These are phyloP conservation scores for Tubosaeta sp. DNA, from an alignment of 768 basidiomycete species.

Conservation along the genomic window DNA sequence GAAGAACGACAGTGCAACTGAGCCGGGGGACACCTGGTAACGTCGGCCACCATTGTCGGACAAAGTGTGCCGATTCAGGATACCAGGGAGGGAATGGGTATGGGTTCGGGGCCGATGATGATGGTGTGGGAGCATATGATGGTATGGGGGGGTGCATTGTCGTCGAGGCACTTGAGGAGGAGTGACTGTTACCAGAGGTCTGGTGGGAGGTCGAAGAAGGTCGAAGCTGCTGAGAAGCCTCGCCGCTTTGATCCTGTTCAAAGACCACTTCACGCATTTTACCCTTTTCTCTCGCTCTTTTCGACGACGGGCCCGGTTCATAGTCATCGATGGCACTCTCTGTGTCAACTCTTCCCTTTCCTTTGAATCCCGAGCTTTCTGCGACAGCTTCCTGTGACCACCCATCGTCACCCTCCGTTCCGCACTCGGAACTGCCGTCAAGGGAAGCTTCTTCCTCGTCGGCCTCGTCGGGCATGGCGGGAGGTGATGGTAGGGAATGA, in stretches of 20 bases:
- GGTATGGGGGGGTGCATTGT: not conserved
- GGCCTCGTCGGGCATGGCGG: not conserved
- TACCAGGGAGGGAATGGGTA: conserved; percentile 67
- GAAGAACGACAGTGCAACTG: conserved; percentile 68
- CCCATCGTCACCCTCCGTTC: conserved; percentile 19
- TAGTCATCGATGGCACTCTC: conserved; percentile 13
- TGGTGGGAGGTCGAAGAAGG: conserved; percentile 13
- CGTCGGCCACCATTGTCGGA: conserved; percentile 79
- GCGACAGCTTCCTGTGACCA: conserved; percentile 18
- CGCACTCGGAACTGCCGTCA: conserved; percentile 9
- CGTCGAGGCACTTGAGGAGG: conserved; percentile 7
- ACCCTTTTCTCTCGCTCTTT: conserved; percentile 17
- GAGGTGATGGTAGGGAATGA: conserved; percentile 1
- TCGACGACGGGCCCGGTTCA: conserved; percentile 8
- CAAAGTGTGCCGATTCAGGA: conserved; percentile 72
- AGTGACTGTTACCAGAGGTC: not conserved
- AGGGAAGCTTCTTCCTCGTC: not conserved
- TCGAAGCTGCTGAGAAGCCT: conserved; percentile 2
- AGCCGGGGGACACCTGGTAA: conserved; percentile 58
- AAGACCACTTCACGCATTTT: conserved; percentile 16
- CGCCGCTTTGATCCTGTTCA: conserved; percentile 10
- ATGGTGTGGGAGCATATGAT: not conserved
- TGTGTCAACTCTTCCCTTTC: conserved; percentile 21
- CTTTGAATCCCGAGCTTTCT: conserved; percentile 21
- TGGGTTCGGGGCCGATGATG: conserved; percentile 43